Conservation (phyloP, 352 stramenopile genomes). For the Globisporangium yorkense region DNA sequence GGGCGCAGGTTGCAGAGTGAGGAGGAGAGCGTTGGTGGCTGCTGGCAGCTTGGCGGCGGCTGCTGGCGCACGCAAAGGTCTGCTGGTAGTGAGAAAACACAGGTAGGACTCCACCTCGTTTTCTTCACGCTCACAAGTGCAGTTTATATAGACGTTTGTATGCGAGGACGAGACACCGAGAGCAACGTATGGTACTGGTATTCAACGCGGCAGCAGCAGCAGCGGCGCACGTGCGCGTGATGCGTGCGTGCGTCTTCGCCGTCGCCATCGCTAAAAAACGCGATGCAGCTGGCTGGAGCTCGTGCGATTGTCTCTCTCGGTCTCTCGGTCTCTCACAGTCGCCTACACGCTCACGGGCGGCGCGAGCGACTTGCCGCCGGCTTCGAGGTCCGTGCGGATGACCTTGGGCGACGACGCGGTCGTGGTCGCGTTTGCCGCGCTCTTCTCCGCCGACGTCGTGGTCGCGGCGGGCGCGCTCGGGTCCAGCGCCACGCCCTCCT, state of each 20-base stretch:
- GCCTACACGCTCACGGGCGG: conserved; percentile 65
- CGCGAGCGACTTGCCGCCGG: conserved; percentile 38
- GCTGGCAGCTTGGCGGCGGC: not conserved
- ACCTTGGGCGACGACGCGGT: conserved; percentile 51
- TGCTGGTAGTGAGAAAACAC: no score
- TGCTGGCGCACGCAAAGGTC: not conserved
- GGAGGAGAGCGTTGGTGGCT: not conserved
- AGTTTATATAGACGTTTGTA: not conserved
- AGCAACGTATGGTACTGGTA: conserved; percentile 1
- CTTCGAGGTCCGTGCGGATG: conserved; percentile 58
- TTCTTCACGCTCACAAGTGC: not conserved
- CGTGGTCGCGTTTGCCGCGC: conserved; percentile 20
- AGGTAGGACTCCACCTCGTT: not conserved
- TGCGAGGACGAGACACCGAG: not conserved
- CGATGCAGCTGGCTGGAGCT: not conserved
- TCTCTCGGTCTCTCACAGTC: not conserved
- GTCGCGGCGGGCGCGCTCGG: conserved; percentile 14
- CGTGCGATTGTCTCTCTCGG: not conserved
- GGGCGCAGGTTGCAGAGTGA: not conserved
- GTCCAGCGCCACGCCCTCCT: conserved; percentile 48
- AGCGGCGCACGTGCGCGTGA: not conserved
- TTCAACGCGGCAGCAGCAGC: not conserved
- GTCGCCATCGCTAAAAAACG: not conserved
- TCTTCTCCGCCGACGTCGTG: conserved; percentile 44
- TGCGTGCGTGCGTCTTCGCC: not conserved